Conservation (phyloP, 176 grass and related monocot genomes). For the Rhipidocladum racemiflorum region DNA sequence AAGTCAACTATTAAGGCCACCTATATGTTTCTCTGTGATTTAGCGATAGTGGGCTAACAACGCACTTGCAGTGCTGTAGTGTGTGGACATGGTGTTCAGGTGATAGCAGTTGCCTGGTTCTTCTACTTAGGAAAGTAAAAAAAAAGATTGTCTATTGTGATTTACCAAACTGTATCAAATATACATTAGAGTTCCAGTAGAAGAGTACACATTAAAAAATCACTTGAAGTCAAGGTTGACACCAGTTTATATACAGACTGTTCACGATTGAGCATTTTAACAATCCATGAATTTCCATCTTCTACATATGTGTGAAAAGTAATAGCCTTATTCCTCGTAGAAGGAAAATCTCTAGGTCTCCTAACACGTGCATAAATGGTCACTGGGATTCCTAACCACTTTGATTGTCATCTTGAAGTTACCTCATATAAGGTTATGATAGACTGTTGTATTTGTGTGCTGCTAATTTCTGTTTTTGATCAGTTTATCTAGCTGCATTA, state of each 20-base stretch:
- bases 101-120: neutral
- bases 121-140: neutral
- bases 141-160: neutral
- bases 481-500: neutral
- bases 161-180: neutral
- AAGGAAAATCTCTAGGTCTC: neutral
- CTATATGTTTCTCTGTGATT: neutral
- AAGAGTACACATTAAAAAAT: neutral
- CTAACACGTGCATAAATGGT: neutral
- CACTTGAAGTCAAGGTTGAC: neutral
- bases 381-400: neutral
- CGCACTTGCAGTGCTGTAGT: neutral
- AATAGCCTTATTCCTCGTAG: neutral
- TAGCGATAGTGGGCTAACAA: neutral
- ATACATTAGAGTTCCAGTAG: neutral
- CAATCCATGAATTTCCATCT: neutral
- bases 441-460: neutral
- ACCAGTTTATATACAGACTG: neutral
- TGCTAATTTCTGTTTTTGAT: neutral
- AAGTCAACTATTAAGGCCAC: neutral
- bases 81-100: neutral
- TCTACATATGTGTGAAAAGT: neutral
- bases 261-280: neutral
- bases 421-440: neutral
- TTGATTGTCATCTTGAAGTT: constrained; percentile 14